Evolutionary conservation across 768 basidiomycete species (phyloP), one percentile per base, ranked within the genome.

Genomic region (Suillus ampliporus): DNA sequence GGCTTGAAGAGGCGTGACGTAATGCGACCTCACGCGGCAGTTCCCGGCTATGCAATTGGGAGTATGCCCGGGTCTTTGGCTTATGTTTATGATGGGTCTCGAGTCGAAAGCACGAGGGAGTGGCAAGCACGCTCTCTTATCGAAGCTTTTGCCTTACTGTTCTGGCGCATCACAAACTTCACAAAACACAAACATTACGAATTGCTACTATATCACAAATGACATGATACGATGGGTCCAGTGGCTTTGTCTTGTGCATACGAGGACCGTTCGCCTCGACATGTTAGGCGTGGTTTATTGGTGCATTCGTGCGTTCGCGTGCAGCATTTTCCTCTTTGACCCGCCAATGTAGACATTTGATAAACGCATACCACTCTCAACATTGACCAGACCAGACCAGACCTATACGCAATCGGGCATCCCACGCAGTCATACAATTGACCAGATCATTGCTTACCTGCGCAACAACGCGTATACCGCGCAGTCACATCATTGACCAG

Each of bases 51-150:
- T n/a, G n/a, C n/a, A n/a, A n/a, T n/a, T n/a, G n/a, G n/a, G n/a
- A n/a, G n/a, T n/a, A n/a, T n/a, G n/a, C n/a, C 50, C 35, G 4
- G 17, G 37, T 38, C 15, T 37, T 17, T 21, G 15, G 38, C 35
- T 38, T 13, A 37, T 26, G 52, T 46, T 34, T 35, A 47, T 40
- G 47, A 34, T 64, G 51, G 14, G 41, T 48, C 31, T 63, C 63
- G 63, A 64, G 63, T 47, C 63, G 63, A 17, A 64, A 44, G 62
- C 63, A n/a, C n/a, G 63, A 64, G 63, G 63, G 61, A 51, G 57
- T 14, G 59, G 38, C 48, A 14, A 23, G 26, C 37, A 13, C 4
- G 41, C 23, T 17, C 56, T 62, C 62, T 31, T 63, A 61, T 63
- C 23, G 57, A 60, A 41, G 53, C 31, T 54, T n/a, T n/a, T n/a